Evolutionary conservation across 495 filamentous ascomycete genomes (phyloP).

Genomic region (Chlorociboria aeruginascens): DNA sequence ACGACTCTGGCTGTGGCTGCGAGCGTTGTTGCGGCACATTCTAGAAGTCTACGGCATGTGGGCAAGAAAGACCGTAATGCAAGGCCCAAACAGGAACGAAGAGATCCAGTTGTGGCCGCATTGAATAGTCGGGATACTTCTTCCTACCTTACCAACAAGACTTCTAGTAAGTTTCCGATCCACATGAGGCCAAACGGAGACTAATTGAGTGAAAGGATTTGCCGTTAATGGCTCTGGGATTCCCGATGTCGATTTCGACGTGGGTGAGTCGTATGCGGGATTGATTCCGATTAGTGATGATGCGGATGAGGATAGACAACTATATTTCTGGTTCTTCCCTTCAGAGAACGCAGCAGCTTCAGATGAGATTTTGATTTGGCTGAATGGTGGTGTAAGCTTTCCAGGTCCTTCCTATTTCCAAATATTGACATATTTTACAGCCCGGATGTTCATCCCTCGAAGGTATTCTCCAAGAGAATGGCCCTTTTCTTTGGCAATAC

Average conservation of each 20-base stretch:
- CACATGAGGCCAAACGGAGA: not conserved
- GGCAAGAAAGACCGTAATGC: slow-evolving; percentile 1
- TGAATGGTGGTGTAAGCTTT: slow-evolving; percentile 49
- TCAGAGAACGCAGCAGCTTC: slow-evolving; percentile 39
- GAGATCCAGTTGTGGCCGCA: not conserved
- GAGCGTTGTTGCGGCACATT: slow-evolving; percentile 2
- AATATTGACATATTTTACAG: slow-evolving; percentile 6
- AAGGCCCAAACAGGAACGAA: not conserved
- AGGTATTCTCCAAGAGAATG: slow-evolving; percentile 64
- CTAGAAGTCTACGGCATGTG: slow-evolving; percentile 13
- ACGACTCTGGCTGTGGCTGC: slow-evolving; percentile 6
- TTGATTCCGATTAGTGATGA: slow-evolving; percentile 46
- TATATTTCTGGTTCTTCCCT: slow-evolving; percentile 77
- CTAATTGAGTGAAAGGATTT: slow-evolving; percentile 32
- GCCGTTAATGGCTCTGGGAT: slow-evolving; percentile 53
- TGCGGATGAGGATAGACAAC: slow-evolving; percentile 35
- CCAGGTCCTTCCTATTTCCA: not conserved
- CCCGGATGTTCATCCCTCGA: slow-evolving; percentile 57
- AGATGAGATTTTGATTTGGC: slow-evolving; percentile 63
- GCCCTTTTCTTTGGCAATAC: slow-evolving; percentile 63
- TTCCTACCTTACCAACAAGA: slow-evolving; percentile 10
- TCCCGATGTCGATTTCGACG: slow-evolving; percentile 62
- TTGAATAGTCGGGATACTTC: not conserved
- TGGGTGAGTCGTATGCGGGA: slow-evolving; percentile 67
- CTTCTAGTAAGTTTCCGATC: slow-evolving; percentile 2